phyloP scores from a whole-genome alignment of 441 rosid species.

The Melastoma candidum region DNA sequence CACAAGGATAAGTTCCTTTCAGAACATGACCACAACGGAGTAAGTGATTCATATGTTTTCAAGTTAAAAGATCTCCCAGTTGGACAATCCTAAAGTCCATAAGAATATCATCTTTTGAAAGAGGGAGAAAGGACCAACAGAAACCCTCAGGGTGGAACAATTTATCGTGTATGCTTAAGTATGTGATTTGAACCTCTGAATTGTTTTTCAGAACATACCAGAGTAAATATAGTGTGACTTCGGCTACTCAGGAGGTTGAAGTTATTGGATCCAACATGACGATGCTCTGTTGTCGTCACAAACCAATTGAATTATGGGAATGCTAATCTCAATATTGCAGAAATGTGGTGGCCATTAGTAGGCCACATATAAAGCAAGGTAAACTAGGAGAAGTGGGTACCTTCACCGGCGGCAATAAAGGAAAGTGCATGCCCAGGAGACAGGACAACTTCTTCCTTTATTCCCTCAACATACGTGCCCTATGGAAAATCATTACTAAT shows the following conservation, averaged over 20 bases:
- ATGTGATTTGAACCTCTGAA: not conserved
- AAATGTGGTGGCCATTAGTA: too few species aligned
- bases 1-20: too few species aligned
- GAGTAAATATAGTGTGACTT: conserved; percentile 65
- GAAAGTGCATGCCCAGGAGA: conserved; percentile 78
- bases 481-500: conserved; percentile 15
- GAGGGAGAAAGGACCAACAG: too few species aligned
- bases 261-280: conserved; percentile 72
- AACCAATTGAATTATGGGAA: not conserved
- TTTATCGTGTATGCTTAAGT: not conserved
- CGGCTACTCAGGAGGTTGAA: conserved; percentile 65
- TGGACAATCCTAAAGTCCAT: too few species aligned
- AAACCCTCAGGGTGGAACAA: too few species aligned
- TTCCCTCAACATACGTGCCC: conserved; percentile 64
- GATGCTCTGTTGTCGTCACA: conserved; percentile 37
- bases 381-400: conserved; percentile 17
- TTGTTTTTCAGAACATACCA: conserved; percentile 24
- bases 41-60: too few species aligned
- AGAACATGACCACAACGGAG: too few species aligned
- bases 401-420: conserved; percentile 70
- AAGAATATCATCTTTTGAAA: too few species aligned
- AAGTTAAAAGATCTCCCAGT: too few species aligned
- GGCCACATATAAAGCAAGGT: not conserved
- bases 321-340: not conserved
- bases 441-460: conserved; percentile 63